Evolutionary conservation across 1,284 basidiomycete genomes (phyloP).

Genomic region (Trichosporon faecale): DNA sequence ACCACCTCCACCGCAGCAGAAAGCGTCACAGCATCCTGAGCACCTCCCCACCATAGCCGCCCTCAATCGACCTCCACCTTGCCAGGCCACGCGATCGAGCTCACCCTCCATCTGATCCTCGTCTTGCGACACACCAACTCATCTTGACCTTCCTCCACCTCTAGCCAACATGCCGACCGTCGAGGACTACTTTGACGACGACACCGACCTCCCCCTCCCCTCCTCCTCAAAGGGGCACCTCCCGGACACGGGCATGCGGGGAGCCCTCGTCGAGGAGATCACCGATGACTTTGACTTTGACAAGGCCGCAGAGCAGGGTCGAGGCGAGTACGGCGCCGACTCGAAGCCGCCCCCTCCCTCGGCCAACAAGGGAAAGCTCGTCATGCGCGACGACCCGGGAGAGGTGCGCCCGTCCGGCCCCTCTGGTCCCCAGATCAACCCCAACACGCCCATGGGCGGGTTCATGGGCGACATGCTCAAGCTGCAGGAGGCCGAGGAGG

Average conservation of each 20-base stretch:
- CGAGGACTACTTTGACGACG: constrained; percentile 70
- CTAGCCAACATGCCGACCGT: constrained; percentile 46
- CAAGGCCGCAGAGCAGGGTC: constrained; percentile 53
- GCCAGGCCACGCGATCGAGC: neutral
- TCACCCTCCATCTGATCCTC: neutral
- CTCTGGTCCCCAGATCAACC: constrained; percentile 31
- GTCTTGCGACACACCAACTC: neutral
- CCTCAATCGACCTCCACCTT: neutral
- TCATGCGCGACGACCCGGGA: constrained; percentile 30
- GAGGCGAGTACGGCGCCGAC: constrained; percentile 49
- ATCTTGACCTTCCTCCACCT: neutral
- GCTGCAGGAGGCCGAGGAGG: constrained; percentile 50
- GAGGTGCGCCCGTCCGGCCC: constrained; percentile 30
- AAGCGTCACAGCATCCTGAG: too few relatives aligned
- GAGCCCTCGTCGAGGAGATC: constrained; percentile 74
- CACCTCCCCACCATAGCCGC: too few relatives aligned
- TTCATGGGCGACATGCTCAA: constrained; percentile 54
- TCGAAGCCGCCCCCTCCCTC: constrained; percentile 33
- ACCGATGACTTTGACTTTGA: constrained; percentile 50
- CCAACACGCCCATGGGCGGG: constrained; percentile 52
- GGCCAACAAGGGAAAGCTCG: constrained; percentile 35
- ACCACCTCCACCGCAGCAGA: neutral
- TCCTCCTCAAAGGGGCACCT: constrained; percentile 58
- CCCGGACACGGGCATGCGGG: constrained; percentile 63
- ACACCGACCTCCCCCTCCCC: constrained; percentile 65